A percentile compares a stretch with the other conserved stretches of the same genome.
Conservation (phyloP, 768 basidiomycete genomes). For the Hydnum rufescens region DNA sequence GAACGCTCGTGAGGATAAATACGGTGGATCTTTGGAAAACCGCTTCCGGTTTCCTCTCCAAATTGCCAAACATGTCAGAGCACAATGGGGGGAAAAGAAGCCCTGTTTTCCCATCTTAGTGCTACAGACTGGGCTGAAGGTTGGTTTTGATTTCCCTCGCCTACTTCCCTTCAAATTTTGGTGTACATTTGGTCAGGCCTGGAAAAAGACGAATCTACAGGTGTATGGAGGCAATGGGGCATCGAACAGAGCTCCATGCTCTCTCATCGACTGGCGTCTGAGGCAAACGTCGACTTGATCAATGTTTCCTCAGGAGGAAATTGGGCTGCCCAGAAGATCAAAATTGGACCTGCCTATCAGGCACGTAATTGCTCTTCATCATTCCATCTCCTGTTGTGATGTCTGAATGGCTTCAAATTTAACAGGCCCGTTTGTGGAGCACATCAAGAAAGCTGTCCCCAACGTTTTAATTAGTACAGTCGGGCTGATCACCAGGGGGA, state of each 20-base stretch:
- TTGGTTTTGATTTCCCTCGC: no score
- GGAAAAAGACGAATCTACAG: conserved; percentile 32
- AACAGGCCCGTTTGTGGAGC: conserved; percentile 51
- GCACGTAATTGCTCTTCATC: no score
- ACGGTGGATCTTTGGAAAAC: conserved; percentile 58
- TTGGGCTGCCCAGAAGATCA: conserved; percentile 38
- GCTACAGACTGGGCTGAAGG: conserved; percentile 45
- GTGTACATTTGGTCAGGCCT: no score
- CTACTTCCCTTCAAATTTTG: no score
- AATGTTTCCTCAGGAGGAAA: conserved; percentile 55
- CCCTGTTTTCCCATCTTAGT: conserved; percentile 57
- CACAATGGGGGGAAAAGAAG: conserved; percentile 33
- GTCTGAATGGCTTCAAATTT: no score
- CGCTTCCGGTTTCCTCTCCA: conserved; percentile 48
- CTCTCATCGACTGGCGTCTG: conserved; percentile 29
- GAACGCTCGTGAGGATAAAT: conserved; percentile 49
- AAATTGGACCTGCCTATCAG: conserved; percentile 39
- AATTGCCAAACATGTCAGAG: conserved; percentile 31
- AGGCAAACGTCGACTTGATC: conserved; percentile 51
- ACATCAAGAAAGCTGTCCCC: conserved; percentile 40
- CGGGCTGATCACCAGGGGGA: conserved; percentile 48
- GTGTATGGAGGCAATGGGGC: conserved; percentile 50
- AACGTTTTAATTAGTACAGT: conserved; percentile 41
- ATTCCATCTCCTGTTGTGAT: no score
- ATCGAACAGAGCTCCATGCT: conserved; percentile 52